A percentile compares a stretch with the other conserved stretches of the same genome.
Conservation (phyloP, 495 filamentous ascomycete genomes). For the Chaetomium fimeti region DNA sequence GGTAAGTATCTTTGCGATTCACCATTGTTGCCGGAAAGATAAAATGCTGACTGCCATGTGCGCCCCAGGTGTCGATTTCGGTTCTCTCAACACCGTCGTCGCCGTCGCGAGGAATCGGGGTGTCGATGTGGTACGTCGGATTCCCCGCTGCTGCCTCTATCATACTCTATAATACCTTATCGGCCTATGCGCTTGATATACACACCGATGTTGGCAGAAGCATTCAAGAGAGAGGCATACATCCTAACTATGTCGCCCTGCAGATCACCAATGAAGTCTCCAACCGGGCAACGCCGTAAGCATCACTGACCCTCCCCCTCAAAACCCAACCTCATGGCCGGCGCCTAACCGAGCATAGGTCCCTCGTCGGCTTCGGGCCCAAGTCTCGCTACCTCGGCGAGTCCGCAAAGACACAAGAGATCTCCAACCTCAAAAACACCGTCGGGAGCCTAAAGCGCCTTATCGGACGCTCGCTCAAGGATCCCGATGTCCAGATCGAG, state of each 20-base stretch:
- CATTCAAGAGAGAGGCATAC: neutral
- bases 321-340: slow-evolving; percentile 1
- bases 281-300: slow-evolving; percentile 96
- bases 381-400: slow-evolving; percentile 93
- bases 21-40: neutral
- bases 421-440: slow-evolving; percentile 99
- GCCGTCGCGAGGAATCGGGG: slow-evolving; percentile 96
- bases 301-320: slow-evolving; percentile 28
- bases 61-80: slow-evolving; percentile 79
- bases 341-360: slow-evolving; percentile 50
- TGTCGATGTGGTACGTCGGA: slow-evolving; percentile 91
- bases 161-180: neutral
- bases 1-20: slow-evolving; percentile 36
- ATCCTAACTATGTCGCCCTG: neutral
- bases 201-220: neutral
- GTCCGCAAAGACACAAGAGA: slow-evolving; percentile 96
- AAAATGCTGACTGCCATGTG: slow-evolving; percentile 17
- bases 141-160: slow-evolving; percentile 13
- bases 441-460: slow-evolving; percentile 89
- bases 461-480: slow-evolving; percentile 76
- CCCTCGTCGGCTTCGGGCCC: slow-evolving; percentile 91
- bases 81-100: slow-evolving; percentile 94
- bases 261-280: slow-evolving; percentile 99
- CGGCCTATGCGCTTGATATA: neutral
- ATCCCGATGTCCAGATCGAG: slow-evolving; percentile 91